phyloP scores from a whole-genome alignment of 148 eudicot species.

The Rhododendron simsii region DNA sequence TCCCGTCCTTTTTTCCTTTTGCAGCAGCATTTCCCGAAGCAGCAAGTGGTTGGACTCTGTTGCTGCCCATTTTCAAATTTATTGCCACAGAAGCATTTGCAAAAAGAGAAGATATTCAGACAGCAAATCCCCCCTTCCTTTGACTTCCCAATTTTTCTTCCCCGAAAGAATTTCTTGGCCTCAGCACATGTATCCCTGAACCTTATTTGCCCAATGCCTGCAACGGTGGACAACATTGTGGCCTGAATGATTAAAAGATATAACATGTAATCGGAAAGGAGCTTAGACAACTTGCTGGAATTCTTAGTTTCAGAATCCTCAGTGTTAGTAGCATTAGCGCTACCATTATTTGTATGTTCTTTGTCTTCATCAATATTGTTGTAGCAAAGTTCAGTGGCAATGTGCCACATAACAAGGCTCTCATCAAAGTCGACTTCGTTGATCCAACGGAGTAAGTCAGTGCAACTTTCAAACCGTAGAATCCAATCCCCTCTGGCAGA shows the following conservation, averaged over 20 bases:
- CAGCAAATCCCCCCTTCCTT: neutral
- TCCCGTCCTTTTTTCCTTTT: neutral
- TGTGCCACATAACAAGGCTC: neutral
- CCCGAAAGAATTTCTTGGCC: slow-evolving; percentile 22
- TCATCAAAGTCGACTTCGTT: neutral
- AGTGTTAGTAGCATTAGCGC: neutral
- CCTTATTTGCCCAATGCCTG: slow-evolving; percentile 36
- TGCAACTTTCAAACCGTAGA: slow-evolving; percentile 1
- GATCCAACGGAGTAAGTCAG: neutral
- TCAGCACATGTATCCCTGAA: slow-evolving; percentile 40
- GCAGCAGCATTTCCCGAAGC: neutral
- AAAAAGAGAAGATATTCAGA: neutral
- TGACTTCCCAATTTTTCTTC: neutral
- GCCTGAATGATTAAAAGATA: slow-evolving; percentile 35
- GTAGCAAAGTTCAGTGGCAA: slow-evolving; percentile 1
- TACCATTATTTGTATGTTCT: neutral
- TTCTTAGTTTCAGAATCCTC: neutral
- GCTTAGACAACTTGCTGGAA: slow-evolving; percentile 15
- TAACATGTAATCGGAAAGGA: slow-evolving; percentile 27
- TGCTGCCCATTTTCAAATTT: neutral
- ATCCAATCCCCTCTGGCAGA: slow-evolving; percentile 4
- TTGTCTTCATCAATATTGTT: neutral
- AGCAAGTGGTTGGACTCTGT: neutral
- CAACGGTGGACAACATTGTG: slow-evolving; percentile 26
- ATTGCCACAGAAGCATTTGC: neutral